Evolutionary conservation across 306 rosid genomes (phyloP).

Genomic region (Gillenia trifoliata): DNA sequence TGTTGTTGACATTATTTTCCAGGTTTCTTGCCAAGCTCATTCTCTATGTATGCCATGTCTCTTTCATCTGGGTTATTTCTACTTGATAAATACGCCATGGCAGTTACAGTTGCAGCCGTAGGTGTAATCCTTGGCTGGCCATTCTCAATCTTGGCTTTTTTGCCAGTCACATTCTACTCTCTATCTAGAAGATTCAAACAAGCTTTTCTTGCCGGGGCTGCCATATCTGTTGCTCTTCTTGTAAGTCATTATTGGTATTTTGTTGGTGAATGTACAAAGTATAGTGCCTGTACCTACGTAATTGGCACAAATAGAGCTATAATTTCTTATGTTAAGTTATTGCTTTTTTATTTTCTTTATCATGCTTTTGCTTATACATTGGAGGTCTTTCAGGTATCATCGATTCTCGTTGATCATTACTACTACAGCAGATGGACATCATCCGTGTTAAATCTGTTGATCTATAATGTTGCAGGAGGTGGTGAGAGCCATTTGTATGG

Average conservation of each 20-base stretch:
- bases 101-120: slow-evolving; percentile 70
- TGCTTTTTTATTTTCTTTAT: background rate
- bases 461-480: slow-evolving; percentile 87
- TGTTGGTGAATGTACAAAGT: slow-evolving; percentile 9
- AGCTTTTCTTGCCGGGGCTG: slow-evolving; percentile 67
- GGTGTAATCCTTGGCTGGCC: slow-evolving; percentile 99
- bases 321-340: background rate
- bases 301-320: background rate
- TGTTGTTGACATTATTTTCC: slow-evolving; percentile 18
- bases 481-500: slow-evolving; percentile 97
- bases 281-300: slow-evolving; percentile 8
- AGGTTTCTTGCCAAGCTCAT: slow-evolving; percentile 99
- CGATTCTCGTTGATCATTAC: slow-evolving; percentile 53
- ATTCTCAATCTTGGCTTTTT: slow-evolving; percentile 90
- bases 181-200: slow-evolving; percentile 54
- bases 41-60: slow-evolving; percentile 94
- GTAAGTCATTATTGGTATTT: slow-evolving; percentile 43
- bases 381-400: slow-evolving; percentile 50
- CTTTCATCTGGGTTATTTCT: slow-evolving; percentile 87
- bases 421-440: slow-evolving; percentile 90
- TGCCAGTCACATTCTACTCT: slow-evolving; percentile 74
- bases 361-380: slow-evolving; percentile 7
- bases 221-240: slow-evolving; percentile 63
- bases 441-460: slow-evolving; percentile 74
- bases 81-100: slow-evolving; percentile 69